Evolutionary conservation across 2,329 filamentous ascomycete genomes (phyloP).

Genomic region (Neopestalotiopsis sp.): DNA sequence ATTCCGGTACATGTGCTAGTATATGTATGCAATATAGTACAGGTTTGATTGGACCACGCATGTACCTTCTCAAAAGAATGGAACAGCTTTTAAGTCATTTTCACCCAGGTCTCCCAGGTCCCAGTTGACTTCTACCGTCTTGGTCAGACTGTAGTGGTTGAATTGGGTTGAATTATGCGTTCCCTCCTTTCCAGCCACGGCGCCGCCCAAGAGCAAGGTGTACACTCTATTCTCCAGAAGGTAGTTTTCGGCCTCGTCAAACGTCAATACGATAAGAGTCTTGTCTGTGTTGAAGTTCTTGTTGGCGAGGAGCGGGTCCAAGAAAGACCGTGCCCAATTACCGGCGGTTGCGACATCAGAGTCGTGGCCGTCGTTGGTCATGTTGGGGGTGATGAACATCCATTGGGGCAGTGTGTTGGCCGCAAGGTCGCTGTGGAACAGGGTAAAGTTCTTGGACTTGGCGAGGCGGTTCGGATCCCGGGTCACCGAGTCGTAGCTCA

Average conservation of each 20-base stretch:
- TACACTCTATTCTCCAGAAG: slow-evolving; percentile 30
- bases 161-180: slow-evolving; percentile 31
- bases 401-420: slow-evolving; percentile 35
- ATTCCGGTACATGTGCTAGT: too few relatives aligned
- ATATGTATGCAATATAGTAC: not conserved
- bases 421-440: slow-evolving; percentile 35
- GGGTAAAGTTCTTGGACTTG: slow-evolving; percentile 38
- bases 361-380: slow-evolving; percentile 43
- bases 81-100: slow-evolving; percentile 26
- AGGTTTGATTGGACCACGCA: not conserved
- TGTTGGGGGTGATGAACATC: slow-evolving; percentile 53
- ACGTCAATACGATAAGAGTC: slow-evolving; percentile 34
- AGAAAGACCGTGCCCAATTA: slow-evolving; percentile 33
- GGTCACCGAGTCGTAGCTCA: slow-evolving; percentile 38
- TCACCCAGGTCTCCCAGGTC: slow-evolving; percentile 30
- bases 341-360: slow-evolving; percentile 34
- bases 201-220: slow-evolving; percentile 32
- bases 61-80: slow-evolving; percentile 14
- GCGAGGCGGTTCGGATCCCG: slow-evolving; percentile 33
- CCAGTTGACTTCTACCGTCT: slow-evolving; percentile 37
- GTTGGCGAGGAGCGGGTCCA: slow-evolving; percentile 33
- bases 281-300: slow-evolving; percentile 43
- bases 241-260: slow-evolving; percentile 36
- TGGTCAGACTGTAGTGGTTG: slow-evolving; percentile 35
- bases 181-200: slow-evolving; percentile 29